phyloP scores from a whole-genome alignment of 2,329 filamentous ascomycete species.

The Microcyclosporella mali region DNA sequence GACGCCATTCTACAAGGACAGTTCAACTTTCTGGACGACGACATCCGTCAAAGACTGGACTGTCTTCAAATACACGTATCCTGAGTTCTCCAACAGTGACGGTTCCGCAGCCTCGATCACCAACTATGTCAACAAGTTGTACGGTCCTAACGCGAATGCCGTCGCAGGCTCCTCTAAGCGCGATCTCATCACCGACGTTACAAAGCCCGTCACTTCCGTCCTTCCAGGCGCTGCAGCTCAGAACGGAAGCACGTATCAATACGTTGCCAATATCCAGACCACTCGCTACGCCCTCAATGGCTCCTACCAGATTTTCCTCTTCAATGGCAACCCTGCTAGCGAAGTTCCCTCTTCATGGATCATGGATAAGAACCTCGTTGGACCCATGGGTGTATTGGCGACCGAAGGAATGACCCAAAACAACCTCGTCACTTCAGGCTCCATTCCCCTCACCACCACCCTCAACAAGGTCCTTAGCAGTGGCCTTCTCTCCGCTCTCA shows the following conservation, averaged over 20 bases:
- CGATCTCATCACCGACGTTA: conserved; percentile 3
- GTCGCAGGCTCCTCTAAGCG: conserved; percentile 31
- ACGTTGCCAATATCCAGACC: conserved; percentile 61
- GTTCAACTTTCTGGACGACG: conserved; percentile 61
- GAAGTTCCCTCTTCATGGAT: conserved; percentile 46
- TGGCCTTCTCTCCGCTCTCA: conserved; percentile 28
- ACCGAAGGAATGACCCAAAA: conserved; percentile 17
- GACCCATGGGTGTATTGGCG: conserved; percentile 47
- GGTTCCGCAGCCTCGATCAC: conserved; percentile 40
- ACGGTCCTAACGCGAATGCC: conserved; percentile 39
- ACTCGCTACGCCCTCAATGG: conserved; percentile 55
- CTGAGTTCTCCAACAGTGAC: conserved; percentile 51
- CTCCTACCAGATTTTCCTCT: conserved; percentile 62
- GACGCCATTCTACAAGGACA: conserved; percentile 59
- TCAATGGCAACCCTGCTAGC: conserved; percentile 50
- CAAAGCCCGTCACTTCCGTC: neutral
- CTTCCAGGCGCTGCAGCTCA: conserved; percentile 25
- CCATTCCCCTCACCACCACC: conserved; percentile 41
- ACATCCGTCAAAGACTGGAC: conserved; percentile 52
- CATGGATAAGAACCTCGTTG: conserved; percentile 51
- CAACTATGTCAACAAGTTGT: conserved; percentile 47
- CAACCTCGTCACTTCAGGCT: conserved; percentile 32
- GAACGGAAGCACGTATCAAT: conserved; percentile 52
- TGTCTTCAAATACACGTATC: conserved; percentile 67
- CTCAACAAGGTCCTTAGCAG: conserved; percentile 31